These are phyloP conservation scores for Hygrophoropsis aurantiaca DNA, from an alignment of 768 basidiomycete genomes.

Conservation along the genomic window DNA sequence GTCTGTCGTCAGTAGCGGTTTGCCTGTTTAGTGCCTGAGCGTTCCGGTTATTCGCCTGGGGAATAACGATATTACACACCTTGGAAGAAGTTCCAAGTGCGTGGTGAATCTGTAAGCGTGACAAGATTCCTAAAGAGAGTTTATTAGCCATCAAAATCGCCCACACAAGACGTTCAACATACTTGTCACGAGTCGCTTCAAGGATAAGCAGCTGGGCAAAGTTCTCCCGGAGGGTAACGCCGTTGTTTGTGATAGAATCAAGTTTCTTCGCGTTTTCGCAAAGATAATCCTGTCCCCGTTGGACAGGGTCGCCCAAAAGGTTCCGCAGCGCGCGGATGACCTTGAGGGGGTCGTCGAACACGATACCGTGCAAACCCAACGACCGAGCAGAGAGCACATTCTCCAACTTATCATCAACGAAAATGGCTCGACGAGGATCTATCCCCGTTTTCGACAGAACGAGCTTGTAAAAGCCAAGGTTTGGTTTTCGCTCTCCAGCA, in stretches of 20 bases:
- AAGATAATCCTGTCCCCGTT: slow-evolving; percentile 43
- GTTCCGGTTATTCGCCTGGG: neutral
- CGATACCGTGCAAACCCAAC: slow-evolving; percentile 53
- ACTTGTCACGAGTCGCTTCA: slow-evolving; percentile 50
- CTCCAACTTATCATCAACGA: slow-evolving; percentile 61
- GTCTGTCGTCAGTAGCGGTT: slow-evolving; percentile 44
- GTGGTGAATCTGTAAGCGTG: slow-evolving; percentile 35
- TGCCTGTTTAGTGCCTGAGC: slow-evolving; percentile 21
- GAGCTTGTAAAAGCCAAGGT: slow-evolving; percentile 51
- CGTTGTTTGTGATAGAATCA: slow-evolving; percentile 44
- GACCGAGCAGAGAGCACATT: slow-evolving; percentile 59
- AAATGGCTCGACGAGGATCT: slow-evolving; percentile 48
- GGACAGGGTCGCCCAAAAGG: slow-evolving; percentile 45
- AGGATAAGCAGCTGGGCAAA: slow-evolving; percentile 60
- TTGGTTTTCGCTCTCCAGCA: slow-evolving; percentile 55
- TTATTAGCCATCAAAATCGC: slow-evolving; percentile 1
- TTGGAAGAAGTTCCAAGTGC: slow-evolving; percentile 57
- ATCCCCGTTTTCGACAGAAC: slow-evolving; percentile 44
- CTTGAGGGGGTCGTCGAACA: slow-evolving; percentile 41
- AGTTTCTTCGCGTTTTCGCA: slow-evolving; percentile 37
- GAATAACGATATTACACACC: slow-evolving; percentile 23
- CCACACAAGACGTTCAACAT: slow-evolving; percentile 9
- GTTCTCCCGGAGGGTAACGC: slow-evolving; percentile 46
- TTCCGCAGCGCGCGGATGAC: slow-evolving; percentile 49
- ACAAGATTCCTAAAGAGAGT: slow-evolving; percentile 40